Percentiles rank a stretch among this genome's conserved stretches.
Evolutionary conservation across 106 monocot species (phyloP).

Genomic region (Platanthera zijinensis): DNA sequence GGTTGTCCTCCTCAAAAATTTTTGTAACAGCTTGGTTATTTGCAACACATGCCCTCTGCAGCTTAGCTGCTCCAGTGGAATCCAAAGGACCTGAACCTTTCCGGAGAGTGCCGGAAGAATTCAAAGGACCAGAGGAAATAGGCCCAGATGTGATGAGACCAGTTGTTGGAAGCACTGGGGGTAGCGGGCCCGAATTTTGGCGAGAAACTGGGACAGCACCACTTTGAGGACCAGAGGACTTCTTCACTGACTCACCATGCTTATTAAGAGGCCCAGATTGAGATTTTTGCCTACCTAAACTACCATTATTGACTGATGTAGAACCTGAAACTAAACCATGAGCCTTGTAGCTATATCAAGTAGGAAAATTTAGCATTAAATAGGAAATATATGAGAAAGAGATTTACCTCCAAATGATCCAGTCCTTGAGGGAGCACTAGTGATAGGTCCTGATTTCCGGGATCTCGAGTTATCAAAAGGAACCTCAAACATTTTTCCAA

Average conservation of each 20-base stretch:
- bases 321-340: conserved; percentile 13
- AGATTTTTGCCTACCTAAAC: conserved; percentile 18
- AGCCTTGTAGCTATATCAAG: conserved; percentile 14
- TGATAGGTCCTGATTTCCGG: conserved; percentile 30
- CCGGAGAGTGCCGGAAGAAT: conserved; percentile 24
- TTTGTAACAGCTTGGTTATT: conserved; percentile 35
- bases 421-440: conserved; percentile 25
- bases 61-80: conserved; percentile 15
- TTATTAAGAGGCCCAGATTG: conserved; percentile 32
- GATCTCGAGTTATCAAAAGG: conserved; percentile 34
- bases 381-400: conserved; percentile 1
- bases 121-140: conserved; percentile 24
- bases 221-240: conserved; percentile 29
- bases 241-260: conserved; percentile 23
- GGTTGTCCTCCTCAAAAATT: conserved; percentile 20
- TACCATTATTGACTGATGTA: conserved; percentile 13
- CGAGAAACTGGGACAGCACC: conserved; percentile 13
- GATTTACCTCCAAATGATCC: conserved; percentile 29
- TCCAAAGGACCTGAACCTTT: conserved; percentile 31
- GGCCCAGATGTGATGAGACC: conserved; percentile 44
- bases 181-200: conserved; percentile 27
- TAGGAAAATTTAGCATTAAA: conserved; percentile 3
- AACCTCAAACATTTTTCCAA: conserved; percentile 57
- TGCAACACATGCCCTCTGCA: conserved; percentile 9
- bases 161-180: conserved; percentile 31